Evolutionary conservation across 345 rosid genomes (phyloP).

Genomic region (Populus ilicifolia): DNA sequence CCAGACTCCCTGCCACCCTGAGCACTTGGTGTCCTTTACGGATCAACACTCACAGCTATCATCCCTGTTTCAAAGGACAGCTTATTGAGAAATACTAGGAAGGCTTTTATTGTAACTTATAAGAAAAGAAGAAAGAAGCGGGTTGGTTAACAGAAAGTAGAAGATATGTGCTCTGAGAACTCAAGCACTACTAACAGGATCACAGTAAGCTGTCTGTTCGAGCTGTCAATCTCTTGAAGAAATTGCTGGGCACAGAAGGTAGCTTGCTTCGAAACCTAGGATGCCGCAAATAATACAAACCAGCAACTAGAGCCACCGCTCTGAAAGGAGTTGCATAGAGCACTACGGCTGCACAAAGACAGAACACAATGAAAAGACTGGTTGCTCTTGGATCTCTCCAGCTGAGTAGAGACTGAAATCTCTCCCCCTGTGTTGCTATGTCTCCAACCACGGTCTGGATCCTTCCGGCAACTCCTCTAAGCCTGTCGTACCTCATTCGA

Average conservation of each 20-base stretch:
- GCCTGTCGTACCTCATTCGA: slow-evolving; percentile 70
- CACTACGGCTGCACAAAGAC: slow-evolving; percentile 64
- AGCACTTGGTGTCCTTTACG: too few relatives aligned
- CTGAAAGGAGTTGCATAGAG: slow-evolving; percentile 63
- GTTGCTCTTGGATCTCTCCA: slow-evolving; percentile 91
- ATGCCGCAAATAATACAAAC: slow-evolving; percentile 61
- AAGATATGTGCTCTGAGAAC: neutral
- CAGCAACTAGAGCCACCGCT: slow-evolving; percentile 50
- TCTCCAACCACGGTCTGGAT: slow-evolving; percentile 77
- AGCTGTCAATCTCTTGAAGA: slow-evolving; percentile 74
- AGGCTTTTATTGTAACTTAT: neutral
- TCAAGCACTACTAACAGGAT: neutral
- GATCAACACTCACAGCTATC: too few relatives aligned
- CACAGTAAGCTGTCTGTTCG: slow-evolving; percentile 59
- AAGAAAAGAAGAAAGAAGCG: neutral
- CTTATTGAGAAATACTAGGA: neutral
- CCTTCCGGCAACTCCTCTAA: slow-evolving; percentile 75
- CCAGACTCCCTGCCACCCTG: too few relatives aligned
- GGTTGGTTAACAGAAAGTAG: neutral
- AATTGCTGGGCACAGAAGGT: slow-evolving; percentile 74
- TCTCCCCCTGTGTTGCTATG: slow-evolving; percentile 83
- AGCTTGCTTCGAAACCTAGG: slow-evolving; percentile 83
- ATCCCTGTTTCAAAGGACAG: too few relatives aligned
- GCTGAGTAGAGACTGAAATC: slow-evolving; percentile 56
- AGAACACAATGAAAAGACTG: slow-evolving; percentile 61